Conservation (phyloP, 73 alveolate genomes). For the Tetrahymena elliotti region DNA sequence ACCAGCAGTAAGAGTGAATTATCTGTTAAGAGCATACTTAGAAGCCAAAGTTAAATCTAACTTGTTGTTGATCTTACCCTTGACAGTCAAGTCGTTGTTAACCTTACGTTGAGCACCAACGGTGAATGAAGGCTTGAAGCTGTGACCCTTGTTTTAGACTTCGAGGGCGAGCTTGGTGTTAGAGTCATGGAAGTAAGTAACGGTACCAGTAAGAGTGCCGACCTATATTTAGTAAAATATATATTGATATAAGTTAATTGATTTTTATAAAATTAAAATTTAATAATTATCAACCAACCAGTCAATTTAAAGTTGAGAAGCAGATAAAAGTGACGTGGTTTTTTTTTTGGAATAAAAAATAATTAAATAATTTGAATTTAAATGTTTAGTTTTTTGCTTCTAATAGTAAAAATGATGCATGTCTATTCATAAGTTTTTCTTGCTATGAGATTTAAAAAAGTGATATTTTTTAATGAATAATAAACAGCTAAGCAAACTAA, state of each 20-base stretch:
- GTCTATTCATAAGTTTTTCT: too few species aligned
- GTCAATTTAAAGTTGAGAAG: neutral
- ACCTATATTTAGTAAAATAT: neutral
- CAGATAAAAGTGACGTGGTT: neutral
- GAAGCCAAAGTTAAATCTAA: neutral
- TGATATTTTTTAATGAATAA: too few species aligned
- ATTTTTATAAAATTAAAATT: neutral
- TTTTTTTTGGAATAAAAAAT: neutral
- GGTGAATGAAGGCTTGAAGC: neutral
- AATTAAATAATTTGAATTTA: neutral
- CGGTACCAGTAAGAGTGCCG: neutral
- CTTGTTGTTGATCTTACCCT: neutral
- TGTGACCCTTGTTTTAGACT: neutral
- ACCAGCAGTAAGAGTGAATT: neutral
- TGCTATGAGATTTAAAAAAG: too few species aligned
- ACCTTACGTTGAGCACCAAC: slow-evolving; percentile 1
- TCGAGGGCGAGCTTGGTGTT: neutral
- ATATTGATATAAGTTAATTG: neutral
- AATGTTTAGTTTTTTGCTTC: too few species aligned
- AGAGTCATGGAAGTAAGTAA: neutral
- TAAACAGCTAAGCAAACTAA: too few species aligned
- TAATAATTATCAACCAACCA: neutral
- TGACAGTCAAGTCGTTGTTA: neutral
- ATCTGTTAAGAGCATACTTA: neutral
- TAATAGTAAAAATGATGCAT: too few species aligned